Conservation (phyloP, 2,329 filamentous ascomycete genomes). For the Sclerotiophoma versabilis region DNA sequence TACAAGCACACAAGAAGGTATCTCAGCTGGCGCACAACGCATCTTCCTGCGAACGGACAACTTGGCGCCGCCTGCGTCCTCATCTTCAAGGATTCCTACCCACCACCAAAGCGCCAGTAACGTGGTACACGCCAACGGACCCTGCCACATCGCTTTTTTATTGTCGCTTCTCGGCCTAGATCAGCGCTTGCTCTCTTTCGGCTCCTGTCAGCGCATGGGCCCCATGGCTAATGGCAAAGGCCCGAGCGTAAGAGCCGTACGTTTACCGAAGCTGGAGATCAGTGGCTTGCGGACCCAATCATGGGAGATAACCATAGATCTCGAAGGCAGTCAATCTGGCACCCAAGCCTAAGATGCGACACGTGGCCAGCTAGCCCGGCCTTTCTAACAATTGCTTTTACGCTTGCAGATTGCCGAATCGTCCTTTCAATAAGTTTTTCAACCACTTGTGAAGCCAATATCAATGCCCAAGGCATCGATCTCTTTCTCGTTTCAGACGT, state of each 20-base stretch:
- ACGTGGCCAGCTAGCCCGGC: conserved; percentile 16
- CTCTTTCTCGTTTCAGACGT: conserved; percentile 1
- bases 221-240: conserved; percentile 26
- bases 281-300: conserved; percentile 15
- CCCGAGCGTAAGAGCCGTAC: conserved; percentile 23
- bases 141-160: conserved; percentile 26
- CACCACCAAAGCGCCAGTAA: conserved; percentile 28
- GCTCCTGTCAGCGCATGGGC: conserved; percentile 27
- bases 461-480: conserved; percentile 1
- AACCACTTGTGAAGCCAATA: background rate
- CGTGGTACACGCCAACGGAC: conserved; percentile 30
- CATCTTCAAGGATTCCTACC: conserved; percentile 25
- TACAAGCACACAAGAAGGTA: conserved; percentile 9
- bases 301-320: conserved; percentile 14
- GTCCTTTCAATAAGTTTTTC: conserved; percentile 5
- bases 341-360: conserved; percentile 10
- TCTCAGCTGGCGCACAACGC: conserved; percentile 21
- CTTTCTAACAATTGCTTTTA: conserved; percentile 10
- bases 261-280: conserved; percentile 11
- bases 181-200: conserved; percentile 27
- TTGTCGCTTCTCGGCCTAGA: conserved; percentile 22
- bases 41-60: conserved; percentile 23
- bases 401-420: conserved; percentile 26
- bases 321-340: conserved; percentile 9
- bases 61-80: conserved; percentile 29